Evolutionary conservation across 768 basidiomycete species (phyloP).

Genomic region (Xanthoconium purpureum): DNA sequence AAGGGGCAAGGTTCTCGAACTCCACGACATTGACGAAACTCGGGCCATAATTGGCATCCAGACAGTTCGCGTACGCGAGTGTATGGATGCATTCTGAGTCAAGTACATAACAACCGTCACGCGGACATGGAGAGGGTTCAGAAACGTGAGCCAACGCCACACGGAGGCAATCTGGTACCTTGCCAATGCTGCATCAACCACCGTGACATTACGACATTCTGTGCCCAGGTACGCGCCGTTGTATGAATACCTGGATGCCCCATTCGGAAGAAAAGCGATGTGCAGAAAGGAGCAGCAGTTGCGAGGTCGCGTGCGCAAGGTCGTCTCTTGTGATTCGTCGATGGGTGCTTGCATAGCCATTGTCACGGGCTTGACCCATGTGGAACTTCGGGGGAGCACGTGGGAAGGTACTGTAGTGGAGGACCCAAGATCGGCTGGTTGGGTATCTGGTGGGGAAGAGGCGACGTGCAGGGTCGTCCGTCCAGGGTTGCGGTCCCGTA

Average conservation of each 20-base stretch:
- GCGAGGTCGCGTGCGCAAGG: background rate
- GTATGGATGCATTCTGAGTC: background rate
- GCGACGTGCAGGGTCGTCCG: too few species aligned
- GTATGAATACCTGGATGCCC: background rate
- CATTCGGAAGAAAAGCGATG: too few species aligned
- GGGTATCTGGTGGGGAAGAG: background rate
- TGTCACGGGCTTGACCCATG: background rate
- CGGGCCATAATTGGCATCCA: background rate
- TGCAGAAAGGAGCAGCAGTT: too few species aligned
- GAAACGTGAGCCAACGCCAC: conserved; percentile 2
- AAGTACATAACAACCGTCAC: background rate
- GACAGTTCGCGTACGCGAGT: background rate
- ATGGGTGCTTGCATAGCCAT: too few species aligned
- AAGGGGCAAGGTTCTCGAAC: background rate
- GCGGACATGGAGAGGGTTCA: background rate
- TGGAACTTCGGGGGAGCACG: background rate
- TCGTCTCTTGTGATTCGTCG: too few species aligned
- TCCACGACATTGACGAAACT: conserved; percentile 3
- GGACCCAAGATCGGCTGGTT: background rate
- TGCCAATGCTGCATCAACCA: background rate
- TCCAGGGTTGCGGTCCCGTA: conserved; percentile 5
- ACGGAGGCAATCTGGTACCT: conserved; percentile 20
- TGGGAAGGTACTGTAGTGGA: background rate
- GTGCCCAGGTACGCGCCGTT: background rate
- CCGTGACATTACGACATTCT: background rate